Percentiles rank a stretch among this genome's conserved stretches.
phyloP scores from a whole-genome alignment of 169 alveolate genomes.

The Babesia bigemina region DNA sequence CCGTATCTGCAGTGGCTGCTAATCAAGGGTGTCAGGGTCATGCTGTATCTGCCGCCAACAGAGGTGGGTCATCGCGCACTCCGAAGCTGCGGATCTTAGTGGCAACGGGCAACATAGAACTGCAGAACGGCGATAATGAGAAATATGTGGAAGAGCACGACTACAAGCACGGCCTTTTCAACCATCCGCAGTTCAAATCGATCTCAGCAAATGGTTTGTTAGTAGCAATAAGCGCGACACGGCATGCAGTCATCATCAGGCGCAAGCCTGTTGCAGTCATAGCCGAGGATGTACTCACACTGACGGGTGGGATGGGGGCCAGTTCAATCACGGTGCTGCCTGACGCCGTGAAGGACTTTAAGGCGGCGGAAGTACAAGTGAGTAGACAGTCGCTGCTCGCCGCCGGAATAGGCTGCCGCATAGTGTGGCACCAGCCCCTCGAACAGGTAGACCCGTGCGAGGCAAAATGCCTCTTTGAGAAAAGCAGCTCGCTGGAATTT shows the following conservation, averaged over 20 bases:
- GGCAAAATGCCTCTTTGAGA: slow-evolving; percentile 44
- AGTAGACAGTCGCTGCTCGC: slow-evolving; percentile 38
- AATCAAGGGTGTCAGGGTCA: slow-evolving; percentile 27
- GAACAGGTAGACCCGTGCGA: slow-evolving; percentile 69
- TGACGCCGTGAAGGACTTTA: slow-evolving; percentile 33
- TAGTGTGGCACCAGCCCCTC: slow-evolving; percentile 55
- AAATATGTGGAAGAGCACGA: neutral
- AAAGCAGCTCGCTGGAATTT: slow-evolving; percentile 43
- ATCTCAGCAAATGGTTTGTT: slow-evolving; percentile 16
- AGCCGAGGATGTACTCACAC: slow-evolving; percentile 25
- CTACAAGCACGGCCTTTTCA: slow-evolving; percentile 41
- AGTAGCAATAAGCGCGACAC: neutral
- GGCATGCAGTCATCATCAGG: slow-evolving; percentile 29
- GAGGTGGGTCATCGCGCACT: slow-evolving; percentile 28
- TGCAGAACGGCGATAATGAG: neutral
- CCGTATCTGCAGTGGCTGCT: slow-evolving; percentile 62
- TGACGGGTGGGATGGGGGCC: slow-evolving; percentile 46
- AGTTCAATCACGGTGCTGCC: slow-evolving; percentile 47
- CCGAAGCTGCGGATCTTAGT: neutral
- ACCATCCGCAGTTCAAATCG: slow-evolving; percentile 44
- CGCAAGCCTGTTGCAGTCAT: slow-evolving; percentile 4
- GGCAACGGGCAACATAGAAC: neutral
- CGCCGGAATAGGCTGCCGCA: slow-evolving; percentile 50
- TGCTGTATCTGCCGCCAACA: slow-evolving; percentile 35
- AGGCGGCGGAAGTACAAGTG: slow-evolving; percentile 45